Evolutionary conservation across 148 eudicot genomes (phyloP).

Genomic region (Mesembryanthemum crystallinum): DNA sequence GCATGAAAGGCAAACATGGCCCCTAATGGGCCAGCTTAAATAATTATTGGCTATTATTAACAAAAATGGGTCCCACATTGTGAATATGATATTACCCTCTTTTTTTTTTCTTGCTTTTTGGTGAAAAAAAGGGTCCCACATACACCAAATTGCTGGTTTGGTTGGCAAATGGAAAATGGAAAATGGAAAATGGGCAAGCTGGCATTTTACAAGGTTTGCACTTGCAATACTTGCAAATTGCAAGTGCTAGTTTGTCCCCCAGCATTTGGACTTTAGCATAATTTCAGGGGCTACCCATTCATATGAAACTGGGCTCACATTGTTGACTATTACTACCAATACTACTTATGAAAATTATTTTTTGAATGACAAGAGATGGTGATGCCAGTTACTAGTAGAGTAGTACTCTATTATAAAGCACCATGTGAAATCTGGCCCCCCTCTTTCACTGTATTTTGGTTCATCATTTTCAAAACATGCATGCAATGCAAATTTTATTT

Average conservation of each 20-base stretch:
- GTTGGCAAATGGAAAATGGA: conserved; percentile 16
- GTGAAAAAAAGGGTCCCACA: conserved; percentile 3
- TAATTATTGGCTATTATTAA: conserved; percentile 7
- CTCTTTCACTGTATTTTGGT: neutral
- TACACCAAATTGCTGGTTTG: conserved; percentile 16
- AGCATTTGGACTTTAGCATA: conserved; percentile 9
- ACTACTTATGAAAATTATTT: too few species aligned
- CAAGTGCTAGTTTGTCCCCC: conserved; percentile 9
- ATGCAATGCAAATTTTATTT: too few species aligned
- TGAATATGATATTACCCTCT: neutral
- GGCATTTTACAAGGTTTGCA: too few species aligned
- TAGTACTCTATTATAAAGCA: neutral
- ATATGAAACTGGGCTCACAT: neutral
- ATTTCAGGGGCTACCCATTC: neutral
- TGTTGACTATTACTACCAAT: neutral
- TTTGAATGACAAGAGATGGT: neutral
- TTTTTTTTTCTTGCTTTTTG: neutral
- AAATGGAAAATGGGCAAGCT: neutral
- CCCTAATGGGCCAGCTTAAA: conserved; percentile 21
- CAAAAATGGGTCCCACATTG: conserved; percentile 20
- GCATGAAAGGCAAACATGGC: neutral
- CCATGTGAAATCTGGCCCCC: neutral
- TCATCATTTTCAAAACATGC: neutral
- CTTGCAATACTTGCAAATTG: neutral
- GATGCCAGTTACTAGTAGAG: neutral